Percentiles rank a stretch among this genome's conserved stretches.
Evolutionary conservation across 129 eudicot genomes (phyloP).

Genomic region (Tagetes erecta): DNA sequence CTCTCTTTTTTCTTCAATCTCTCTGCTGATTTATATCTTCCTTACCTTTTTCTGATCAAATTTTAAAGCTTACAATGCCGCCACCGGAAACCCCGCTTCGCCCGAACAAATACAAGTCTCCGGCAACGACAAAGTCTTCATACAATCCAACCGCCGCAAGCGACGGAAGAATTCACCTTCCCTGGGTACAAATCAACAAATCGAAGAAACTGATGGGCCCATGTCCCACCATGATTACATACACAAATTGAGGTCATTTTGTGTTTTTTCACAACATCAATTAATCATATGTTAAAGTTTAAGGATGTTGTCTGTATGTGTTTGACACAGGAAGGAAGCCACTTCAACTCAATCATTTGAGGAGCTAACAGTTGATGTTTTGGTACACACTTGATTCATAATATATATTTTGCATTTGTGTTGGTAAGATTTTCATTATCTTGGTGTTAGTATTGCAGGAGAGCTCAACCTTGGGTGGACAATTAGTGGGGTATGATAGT

Average conservation of each 20-base stretch:
- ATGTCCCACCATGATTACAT: slow-evolving; percentile 89
- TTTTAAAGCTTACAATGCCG: slow-evolving; percentile 59
- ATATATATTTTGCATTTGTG: slow-evolving; percentile 4
- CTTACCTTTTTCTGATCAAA: slow-evolving; percentile 1
- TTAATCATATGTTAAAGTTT: neutral
- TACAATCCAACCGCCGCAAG: slow-evolving; percentile 48
- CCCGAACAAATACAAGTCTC: slow-evolving; percentile 27
- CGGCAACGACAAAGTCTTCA: slow-evolving; percentile 1
- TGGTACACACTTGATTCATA: slow-evolving; percentile 39
- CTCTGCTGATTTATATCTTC: neutral
- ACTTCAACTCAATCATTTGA: slow-evolving; percentile 45
- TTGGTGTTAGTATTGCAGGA: slow-evolving; percentile 38
- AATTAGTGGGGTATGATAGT: slow-evolving; percentile 79
- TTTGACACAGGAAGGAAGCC: slow-evolving; percentile 58
- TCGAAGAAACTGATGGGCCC: slow-evolving; percentile 49
- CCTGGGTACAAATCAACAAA: neutral
- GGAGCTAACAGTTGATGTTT: slow-evolving; percentile 52
- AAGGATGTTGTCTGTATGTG: neutral
- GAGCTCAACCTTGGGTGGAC: slow-evolving; percentile 16
- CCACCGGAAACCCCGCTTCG: slow-evolving; percentile 56
- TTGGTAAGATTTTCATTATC: neutral
- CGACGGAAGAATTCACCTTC: slow-evolving; percentile 32
- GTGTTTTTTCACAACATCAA: too few relatives aligned
- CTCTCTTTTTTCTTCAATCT: neutral
- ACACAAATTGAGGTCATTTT: slow-evolving; percentile 51